Evolutionary conservation across 2,329 filamentous ascomycete genomes (phyloP).

Genomic region (Rhinocladiella mackenziei): DNA sequence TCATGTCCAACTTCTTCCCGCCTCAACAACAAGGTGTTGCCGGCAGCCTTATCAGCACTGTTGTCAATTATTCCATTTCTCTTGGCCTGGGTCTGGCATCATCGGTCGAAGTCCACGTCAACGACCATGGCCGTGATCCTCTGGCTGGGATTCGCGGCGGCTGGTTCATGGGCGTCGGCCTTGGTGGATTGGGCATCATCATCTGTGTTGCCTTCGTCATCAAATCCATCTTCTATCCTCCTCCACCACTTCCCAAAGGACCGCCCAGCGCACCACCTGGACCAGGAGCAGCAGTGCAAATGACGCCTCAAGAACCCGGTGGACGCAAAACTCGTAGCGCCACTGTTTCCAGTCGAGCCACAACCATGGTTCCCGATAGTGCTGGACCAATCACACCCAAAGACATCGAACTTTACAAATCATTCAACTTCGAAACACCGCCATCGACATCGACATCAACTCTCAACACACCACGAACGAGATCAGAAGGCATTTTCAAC

Average conservation of each 20-base stretch:
- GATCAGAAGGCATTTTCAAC: background rate
- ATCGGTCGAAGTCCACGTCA: slow-evolving; percentile 29
- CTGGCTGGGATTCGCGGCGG: slow-evolving; percentile 30
- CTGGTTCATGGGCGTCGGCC: slow-evolving; percentile 30
- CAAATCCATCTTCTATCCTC: slow-evolving; percentile 17
- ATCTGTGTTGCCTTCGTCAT: slow-evolving; percentile 21
- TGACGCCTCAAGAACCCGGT: slow-evolving; percentile 3
- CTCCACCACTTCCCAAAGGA: slow-evolving; percentile 7
- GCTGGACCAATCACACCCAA: slow-evolving; percentile 6
- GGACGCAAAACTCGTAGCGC: slow-evolving; percentile 5
- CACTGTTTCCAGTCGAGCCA: slow-evolving; percentile 14
- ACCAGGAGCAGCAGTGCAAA: slow-evolving; percentile 3
- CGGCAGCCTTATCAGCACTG: slow-evolving; percentile 31
- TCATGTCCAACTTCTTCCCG: slow-evolving; percentile 32
- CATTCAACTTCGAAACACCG: slow-evolving; percentile 17
- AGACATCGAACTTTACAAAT: slow-evolving; percentile 13
- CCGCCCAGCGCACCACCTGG: slow-evolving; percentile 7
- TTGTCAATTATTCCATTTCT: slow-evolving; percentile 32
- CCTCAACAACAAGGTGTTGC: slow-evolving; percentile 32
- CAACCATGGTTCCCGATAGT: slow-evolving; percentile 18
- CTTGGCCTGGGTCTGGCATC: slow-evolving; percentile 30
- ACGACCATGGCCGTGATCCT: slow-evolving; percentile 22
- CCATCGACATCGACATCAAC: slow-evolving; percentile 1
- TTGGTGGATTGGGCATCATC: slow-evolving; percentile 27
- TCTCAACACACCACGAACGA: background rate